Conservation (phyloP, 495 filamentous ascomycete species). For the Rhypophila decipiens region DNA sequence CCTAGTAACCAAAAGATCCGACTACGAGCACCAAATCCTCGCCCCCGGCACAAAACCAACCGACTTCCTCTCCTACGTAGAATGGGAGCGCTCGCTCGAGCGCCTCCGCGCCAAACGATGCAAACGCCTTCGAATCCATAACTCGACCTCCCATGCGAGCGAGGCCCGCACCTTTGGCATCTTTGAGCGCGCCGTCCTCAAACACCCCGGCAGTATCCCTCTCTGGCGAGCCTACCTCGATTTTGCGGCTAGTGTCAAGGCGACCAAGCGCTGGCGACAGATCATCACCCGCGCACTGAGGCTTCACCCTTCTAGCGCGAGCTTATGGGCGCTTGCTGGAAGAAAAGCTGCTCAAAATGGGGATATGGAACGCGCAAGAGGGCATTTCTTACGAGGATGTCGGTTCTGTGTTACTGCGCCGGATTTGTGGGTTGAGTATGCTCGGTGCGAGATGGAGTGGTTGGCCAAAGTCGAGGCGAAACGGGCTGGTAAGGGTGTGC, state of each 20-base stretch:
- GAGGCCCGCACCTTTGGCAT: constrained; percentile 81
- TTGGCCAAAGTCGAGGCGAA: constrained; percentile 68
- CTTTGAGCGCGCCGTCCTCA: constrained; percentile 78
- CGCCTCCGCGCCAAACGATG: constrained; percentile 72
- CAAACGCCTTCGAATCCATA: constrained; percentile 69
- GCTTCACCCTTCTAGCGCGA: constrained; percentile 75
- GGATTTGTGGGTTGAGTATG: constrained; percentile 81
- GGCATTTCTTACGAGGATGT: constrained; percentile 80
- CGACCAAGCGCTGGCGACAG: constrained; percentile 70
- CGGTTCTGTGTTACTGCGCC: constrained; percentile 73
- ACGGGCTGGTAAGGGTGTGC: constrained; percentile 57
- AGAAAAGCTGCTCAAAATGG: constrained; percentile 65
- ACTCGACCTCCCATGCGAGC: constrained; percentile 52
- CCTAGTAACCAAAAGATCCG: constrained; percentile 82
- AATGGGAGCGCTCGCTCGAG: constrained; percentile 90
- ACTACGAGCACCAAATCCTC: constrained; percentile 87
- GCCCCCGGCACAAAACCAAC: constrained; percentile 64
- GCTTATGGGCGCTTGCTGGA: constrained; percentile 85
- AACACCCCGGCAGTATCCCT: constrained; percentile 72
- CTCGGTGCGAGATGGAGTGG: constrained; percentile 87
- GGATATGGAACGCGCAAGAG: constrained; percentile 76
- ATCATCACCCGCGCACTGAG: constrained; percentile 72
- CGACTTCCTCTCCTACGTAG: constrained; percentile 79
- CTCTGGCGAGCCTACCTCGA: constrained; percentile 93
- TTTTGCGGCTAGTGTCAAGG: constrained; percentile 68